These are phyloP conservation scores for Leccinum subatratum DNA, from an alignment of 1,284 basidiomycete species.

Conservation along the genomic window DNA sequence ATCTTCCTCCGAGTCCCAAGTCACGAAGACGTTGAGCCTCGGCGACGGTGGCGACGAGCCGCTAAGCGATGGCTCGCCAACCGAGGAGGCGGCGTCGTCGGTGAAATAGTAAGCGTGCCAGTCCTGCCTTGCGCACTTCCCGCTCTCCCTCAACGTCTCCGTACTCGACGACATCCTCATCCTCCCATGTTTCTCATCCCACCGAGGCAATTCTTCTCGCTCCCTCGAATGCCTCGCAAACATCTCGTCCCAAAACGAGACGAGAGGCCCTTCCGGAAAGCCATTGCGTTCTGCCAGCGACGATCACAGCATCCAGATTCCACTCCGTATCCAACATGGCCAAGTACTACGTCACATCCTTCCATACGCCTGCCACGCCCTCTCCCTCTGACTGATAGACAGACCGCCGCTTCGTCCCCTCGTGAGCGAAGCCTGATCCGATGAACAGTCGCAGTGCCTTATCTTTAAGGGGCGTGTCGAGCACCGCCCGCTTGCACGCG, in stretches of 20 bases:
- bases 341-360: constrained; percentile 55
- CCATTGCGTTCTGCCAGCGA: constrained; percentile 2
- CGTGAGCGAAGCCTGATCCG: constrained; percentile 49
- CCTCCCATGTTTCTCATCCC: constrained; percentile 39
- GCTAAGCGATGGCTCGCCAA: constrained; percentile 14
- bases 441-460: constrained; percentile 42
- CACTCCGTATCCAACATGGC: constrained; percentile 62
- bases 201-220: constrained; percentile 49
- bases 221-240: constrained; percentile 55
- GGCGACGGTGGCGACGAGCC: constrained; percentile 25
- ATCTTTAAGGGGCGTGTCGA: constrained; percentile 40
- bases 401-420: constrained; percentile 54
- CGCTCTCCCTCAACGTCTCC: constrained; percentile 30
- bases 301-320: constrained; percentile 39
- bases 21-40: constrained; percentile 15
- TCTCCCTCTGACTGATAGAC: constrained; percentile 42
- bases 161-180: constrained; percentile 29
- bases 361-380: constrained; percentile 38
- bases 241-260: constrained; percentile 60
- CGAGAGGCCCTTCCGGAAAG: constrained; percentile 23
- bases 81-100: constrained; percentile 17
- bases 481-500: constrained; percentile 53
- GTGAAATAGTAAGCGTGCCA: constrained; percentile 22
- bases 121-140: constrained; percentile 4
- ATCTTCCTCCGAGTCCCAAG: constrained; percentile 16